phyloP scores from a whole-genome alignment of 805 yeast species.

The Spathaspora boniae region DNA sequence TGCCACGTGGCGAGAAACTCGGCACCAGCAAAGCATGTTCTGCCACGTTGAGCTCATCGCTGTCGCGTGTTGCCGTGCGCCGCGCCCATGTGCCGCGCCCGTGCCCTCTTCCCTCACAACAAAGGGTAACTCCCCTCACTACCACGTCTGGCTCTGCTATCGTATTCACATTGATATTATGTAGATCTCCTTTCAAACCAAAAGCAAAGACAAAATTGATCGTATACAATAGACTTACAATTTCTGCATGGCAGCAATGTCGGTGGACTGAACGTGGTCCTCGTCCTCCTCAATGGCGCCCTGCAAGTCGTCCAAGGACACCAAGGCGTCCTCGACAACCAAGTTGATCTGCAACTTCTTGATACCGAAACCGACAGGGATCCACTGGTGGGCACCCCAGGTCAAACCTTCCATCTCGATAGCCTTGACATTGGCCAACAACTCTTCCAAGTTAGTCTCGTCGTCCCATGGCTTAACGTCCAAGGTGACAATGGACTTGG shows the following conservation, averaged over 20 bases:
- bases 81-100: too few species aligned
- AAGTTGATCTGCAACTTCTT: slow-evolving; percentile 97
- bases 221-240: slow-evolving; percentile 55
- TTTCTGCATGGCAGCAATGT: slow-evolving; percentile 97
- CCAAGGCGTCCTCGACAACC: slow-evolving; percentile 97
- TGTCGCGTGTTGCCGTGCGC: too few species aligned
- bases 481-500: slow-evolving; percentile 93
- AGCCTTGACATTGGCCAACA: slow-evolving; percentile 82
- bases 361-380: slow-evolving; percentile 99
- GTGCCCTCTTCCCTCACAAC: too few species aligned
- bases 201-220: too few species aligned
- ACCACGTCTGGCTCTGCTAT: too few species aligned
- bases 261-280: slow-evolving; percentile 99
- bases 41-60: too few species aligned
- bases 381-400: slow-evolving; percentile 97
- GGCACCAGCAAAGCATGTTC: too few species aligned
- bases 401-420: slow-evolving; percentile 87
- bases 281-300: slow-evolving; percentile 80
- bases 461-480: slow-evolving; percentile 99
- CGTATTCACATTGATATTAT: too few species aligned
- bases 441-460: slow-evolving; percentile 90
- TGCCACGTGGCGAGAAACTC: too few species aligned
- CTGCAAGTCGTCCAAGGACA: slow-evolving; percentile 88
- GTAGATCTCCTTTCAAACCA: too few species aligned
- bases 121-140: too few species aligned